Evolutionary conservation across 176 grass and related monocot species (phyloP).

Genomic region (Aegilops tauschii): DNA sequence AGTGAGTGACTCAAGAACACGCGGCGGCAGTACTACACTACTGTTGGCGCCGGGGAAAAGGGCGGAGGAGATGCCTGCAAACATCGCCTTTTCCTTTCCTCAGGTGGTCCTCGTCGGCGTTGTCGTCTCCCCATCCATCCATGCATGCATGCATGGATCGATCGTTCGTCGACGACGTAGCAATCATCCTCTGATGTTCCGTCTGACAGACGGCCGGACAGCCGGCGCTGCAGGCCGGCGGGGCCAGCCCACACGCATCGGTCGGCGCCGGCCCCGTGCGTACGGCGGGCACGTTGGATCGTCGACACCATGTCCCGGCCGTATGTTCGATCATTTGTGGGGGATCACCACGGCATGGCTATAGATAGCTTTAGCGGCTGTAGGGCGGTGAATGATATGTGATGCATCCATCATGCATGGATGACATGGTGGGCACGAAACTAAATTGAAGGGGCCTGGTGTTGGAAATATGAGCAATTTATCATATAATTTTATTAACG

Average conservation of each 20-base stretch:
- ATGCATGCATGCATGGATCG: neutral
- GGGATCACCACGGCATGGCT: neutral
- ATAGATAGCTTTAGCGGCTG: neutral
- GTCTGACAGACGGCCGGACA: neutral
- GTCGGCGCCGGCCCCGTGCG: neutral
- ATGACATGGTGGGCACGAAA: neutral
- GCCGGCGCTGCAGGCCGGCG: neutral
- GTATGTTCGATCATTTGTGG: neutral
- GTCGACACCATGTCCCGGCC: neutral
- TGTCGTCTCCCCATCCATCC: neutral
- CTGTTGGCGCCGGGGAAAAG: neutral
- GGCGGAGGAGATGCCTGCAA: constrained; percentile 7
- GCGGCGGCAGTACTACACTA: neutral
- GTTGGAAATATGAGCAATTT: no score
- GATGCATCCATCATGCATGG: neutral
- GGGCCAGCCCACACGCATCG: neutral
- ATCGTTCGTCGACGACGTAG: neutral
- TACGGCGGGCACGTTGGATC: constrained; percentile 16
- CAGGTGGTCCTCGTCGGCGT: constrained; percentile 30
- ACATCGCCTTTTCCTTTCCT: constrained; percentile 14
- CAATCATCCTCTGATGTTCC: neutral
- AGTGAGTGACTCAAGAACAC: neutral
- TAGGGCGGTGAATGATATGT: neutral
- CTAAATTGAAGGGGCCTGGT: no score
- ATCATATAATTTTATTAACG: no score